phyloP scores from a whole-genome alignment of 352 stramenopile species.

The Phytophthora megakarya region DNA sequence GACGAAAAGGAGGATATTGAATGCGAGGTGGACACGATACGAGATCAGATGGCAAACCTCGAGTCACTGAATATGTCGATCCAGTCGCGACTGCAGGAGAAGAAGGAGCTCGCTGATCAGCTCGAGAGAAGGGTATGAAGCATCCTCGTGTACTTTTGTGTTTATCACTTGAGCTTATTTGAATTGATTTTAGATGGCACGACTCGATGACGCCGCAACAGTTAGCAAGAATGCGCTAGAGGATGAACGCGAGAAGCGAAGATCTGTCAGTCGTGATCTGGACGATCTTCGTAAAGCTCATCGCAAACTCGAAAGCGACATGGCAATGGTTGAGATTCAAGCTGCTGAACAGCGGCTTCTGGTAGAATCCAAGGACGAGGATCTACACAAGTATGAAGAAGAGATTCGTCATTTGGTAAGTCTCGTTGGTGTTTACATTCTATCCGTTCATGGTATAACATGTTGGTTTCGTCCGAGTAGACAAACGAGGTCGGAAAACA shows the following conservation, averaged over 20 bases:
- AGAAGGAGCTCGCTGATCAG: conserved; percentile 64
- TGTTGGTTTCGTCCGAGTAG: conserved; percentile 34
- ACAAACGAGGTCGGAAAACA: conserved; percentile 81
- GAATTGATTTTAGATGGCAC: conserved; percentile 41
- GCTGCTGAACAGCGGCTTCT: conserved; percentile 61
- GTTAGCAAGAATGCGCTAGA: conserved; percentile 57
- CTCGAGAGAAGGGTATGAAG: conserved; percentile 64
- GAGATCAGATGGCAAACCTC: conserved; percentile 54
- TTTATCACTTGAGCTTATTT: conserved; percentile 4
- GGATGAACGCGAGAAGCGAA: conserved; percentile 66
- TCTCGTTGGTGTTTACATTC: neutral
- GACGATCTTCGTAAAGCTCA: conserved; percentile 72
- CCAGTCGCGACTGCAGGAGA: conserved; percentile 62
- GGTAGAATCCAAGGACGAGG: conserved; percentile 65
- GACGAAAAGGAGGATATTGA: conserved; percentile 65
- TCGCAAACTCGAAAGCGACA: conserved; percentile 68
- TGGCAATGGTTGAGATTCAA: conserved; percentile 66
- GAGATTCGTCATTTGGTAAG: conserved; percentile 76
- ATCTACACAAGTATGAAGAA: conserved; percentile 66
- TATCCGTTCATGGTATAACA: neutral
- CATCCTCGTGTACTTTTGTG: neutral
- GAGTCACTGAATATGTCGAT: conserved; percentile 67
- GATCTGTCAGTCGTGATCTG: conserved; percentile 48
- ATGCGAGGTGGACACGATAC: conserved; percentile 50
- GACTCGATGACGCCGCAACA: conserved; percentile 53